A percentile compares a stretch with the other conserved stretches of the same genome.
Conservation (phyloP, 78 protist genomes). For the Bigelowiella natans region DNA sequence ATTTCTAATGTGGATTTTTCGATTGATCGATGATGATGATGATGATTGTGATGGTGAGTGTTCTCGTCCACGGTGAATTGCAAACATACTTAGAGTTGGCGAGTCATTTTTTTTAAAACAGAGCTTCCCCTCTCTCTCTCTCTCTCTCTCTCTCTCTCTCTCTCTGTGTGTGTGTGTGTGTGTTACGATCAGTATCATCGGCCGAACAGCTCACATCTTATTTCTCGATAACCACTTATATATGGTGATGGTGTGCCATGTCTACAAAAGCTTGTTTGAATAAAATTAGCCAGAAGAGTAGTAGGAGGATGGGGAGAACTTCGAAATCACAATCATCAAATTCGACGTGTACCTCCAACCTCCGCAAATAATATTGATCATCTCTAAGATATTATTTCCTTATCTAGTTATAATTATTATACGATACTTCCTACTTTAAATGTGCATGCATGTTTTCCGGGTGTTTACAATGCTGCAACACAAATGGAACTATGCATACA, state of each 20-base stretch:
- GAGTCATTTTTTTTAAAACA: neutral
- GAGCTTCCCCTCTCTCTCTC: neutral
- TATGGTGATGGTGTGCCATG: neutral
- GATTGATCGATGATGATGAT: too few species aligned
- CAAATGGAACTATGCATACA: too few species aligned
- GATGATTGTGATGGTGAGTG: too few species aligned
- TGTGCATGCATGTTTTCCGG: too few species aligned
- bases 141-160: neutral
- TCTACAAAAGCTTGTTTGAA: neutral
- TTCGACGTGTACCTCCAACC: neutral
- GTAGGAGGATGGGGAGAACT: too few species aligned
- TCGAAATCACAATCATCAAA: too few species aligned
- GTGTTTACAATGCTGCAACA: too few species aligned
- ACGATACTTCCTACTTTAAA: too few species aligned
- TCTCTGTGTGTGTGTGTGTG: neutral
- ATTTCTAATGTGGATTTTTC: too few species aligned
- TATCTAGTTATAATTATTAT: neutral
- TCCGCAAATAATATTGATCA: neutral
- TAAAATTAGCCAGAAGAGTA: neutral
- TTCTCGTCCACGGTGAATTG: too few species aligned
- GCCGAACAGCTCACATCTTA: slow-evolving; percentile 2
- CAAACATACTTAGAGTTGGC: neutral
- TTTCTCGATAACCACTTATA: neutral
- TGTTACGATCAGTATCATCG: neutral
- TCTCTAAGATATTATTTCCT: neutral